Conservation (phyloP, 2,329 filamentous ascomycete species). For the Acarospora socialis region DNA sequence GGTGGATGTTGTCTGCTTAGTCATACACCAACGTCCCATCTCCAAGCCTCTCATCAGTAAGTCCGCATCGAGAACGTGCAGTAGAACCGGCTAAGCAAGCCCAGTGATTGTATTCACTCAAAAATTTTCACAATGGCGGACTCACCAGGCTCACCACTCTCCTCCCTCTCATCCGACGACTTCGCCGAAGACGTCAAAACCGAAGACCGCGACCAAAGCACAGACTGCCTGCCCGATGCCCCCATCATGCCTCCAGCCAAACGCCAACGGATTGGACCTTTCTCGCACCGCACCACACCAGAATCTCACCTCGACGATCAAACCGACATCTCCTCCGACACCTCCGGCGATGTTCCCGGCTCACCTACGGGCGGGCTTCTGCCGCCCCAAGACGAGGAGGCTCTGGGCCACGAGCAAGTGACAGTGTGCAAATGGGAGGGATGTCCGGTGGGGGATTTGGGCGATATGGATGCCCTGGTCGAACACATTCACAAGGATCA, state of each 20-base stretch:
- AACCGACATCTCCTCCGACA: conserved; percentile 77
- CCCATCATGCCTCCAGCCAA: conserved; percentile 32
- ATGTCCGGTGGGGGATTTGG: conserved; percentile 54
- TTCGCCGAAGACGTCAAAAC: conserved; percentile 45
- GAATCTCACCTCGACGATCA: conserved; percentile 30
- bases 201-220: conserved; percentile 31
- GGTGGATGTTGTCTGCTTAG: background rate
- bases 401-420: conserved; percentile 58
- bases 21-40: background rate
- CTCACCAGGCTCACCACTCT: conserved; percentile 49
- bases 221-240: conserved; percentile 21
- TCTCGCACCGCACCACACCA: conserved; percentile 37
- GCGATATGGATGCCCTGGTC: conserved; percentile 69
- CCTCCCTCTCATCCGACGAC: conserved; percentile 48
- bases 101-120: background rate
- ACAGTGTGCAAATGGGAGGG: conserved; percentile 67
- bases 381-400: conserved; percentile 42
- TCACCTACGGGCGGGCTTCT: conserved; percentile 52
- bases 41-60: no score
- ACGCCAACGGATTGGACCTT: conserved; percentile 30
- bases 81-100: background rate
- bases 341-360: conserved; percentile 67
- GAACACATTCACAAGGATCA: conserved; percentile 84
- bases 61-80: no score
- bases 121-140: conserved; percentile 35